A percentile compares a stretch with the other conserved stretches of the same genome.
phyloP scores from a whole-genome alignment of 495 filamentous ascomycete species.

The Elaphomyces granulatus region DNA sequence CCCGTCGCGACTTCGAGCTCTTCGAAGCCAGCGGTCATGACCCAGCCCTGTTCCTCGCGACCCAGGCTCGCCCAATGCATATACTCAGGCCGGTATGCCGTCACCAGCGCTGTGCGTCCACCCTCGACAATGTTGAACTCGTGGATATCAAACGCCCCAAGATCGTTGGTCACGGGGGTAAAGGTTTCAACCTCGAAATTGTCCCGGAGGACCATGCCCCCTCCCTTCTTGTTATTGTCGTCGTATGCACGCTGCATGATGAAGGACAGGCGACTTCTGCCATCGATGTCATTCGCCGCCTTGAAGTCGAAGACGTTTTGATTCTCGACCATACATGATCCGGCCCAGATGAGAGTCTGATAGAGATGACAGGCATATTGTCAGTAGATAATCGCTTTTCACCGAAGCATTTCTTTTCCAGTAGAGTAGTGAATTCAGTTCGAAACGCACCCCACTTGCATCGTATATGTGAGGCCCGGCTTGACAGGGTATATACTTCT shows the following conservation, averaged over 20 bases:
- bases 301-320: constrained; percentile 29
- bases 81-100: constrained; percentile 4
- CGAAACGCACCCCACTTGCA: constrained; percentile 7
- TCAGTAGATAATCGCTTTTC: neutral
- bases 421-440: no score
- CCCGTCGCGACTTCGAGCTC: constrained; percentile 16
- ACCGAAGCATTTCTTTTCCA: neutral
- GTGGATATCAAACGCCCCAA: constrained; percentile 10
- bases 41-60: constrained; percentile 5
- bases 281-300: constrained; percentile 20
- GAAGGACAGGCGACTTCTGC: constrained; percentile 31
- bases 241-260: constrained; percentile 30
- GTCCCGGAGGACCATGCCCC: constrained; percentile 16
- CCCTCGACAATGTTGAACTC: constrained; percentile 13
- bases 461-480: constrained; percentile 9
- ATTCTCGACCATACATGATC: constrained; percentile 23
- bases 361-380: neutral
- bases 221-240: constrained; percentile 17
- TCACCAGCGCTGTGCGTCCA: constrained; percentile 6
- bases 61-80: neutral
- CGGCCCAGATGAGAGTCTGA: constrained; percentile 31
- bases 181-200: neutral
- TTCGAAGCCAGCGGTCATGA: constrained; percentile 13
- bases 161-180: neutral
- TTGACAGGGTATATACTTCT: constrained; percentile 16